Evolutionary conservation across 2,329 filamentous ascomycete genomes (phyloP), one percentile per base, ranked within the genome.

Genomic region (Alternaria arbusti): DNA sequence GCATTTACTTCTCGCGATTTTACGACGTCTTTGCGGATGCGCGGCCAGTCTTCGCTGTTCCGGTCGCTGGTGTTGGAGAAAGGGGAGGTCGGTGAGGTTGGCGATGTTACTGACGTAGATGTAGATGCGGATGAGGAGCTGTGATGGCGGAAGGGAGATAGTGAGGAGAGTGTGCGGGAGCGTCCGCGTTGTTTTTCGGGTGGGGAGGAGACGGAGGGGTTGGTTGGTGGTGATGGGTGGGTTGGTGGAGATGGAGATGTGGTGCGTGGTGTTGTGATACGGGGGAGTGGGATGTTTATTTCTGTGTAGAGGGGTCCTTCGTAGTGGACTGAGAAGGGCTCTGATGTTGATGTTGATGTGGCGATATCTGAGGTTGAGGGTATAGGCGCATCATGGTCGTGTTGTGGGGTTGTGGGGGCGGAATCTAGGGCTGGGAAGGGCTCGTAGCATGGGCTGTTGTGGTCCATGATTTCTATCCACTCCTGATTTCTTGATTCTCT

Each of bases 261-360:
- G 59, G 32, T 22, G 58, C 59, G n/a, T 17, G 36, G 36, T 20
- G 70, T 49, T 22, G 69, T 67, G 13, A 77, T 20, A 3, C 54
- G 59, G 11, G 76, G 76, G 0, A 78, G 65, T 5, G 75, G 75
- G 25, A 78, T 78, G 57, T 74, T 73, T 46, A 78, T 78, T 59
- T 78, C 76, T 0, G 74, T 78, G 61, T 77, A 78, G 0, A 78
- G 71, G 5, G 76, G 74, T 5, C 71, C 65, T 43, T 72, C 66
- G 44, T 71, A 67, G n/a, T 58, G 43, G 2, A 57, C 4, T 13
- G n/a, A 49, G 23, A 28, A 45, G 23, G 50, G 36, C 9, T 23
- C 30, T 11, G 26, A 20, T 30, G 36, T 20, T 11, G 23, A 22
- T 23, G 44, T 22, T 20, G 43, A 25, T 17, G 46, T 26, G 23